A percentile compares a stretch with the other conserved stretches of the same genome.
Conservation (phyloP, 148 eudicot genomes). For the Rheum nobile region DNA sequence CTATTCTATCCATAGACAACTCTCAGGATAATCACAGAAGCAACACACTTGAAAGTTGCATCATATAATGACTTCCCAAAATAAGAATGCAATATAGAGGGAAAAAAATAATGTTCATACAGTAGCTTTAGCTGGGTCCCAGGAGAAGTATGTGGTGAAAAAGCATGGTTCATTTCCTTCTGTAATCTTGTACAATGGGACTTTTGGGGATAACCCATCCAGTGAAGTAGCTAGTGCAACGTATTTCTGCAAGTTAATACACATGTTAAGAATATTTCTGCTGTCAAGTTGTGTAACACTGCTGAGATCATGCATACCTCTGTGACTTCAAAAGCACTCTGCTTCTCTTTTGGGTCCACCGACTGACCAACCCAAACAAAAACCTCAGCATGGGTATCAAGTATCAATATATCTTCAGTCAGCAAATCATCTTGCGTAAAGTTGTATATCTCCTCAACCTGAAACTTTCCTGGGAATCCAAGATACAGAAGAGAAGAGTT, state of each 20-base stretch:
- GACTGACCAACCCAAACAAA: constrained; percentile 98
- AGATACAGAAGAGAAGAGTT: constrained; percentile 17
- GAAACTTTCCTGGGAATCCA: constrained; percentile 65
- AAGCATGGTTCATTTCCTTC: constrained; percentile 98
- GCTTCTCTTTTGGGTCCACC: constrained; percentile 78
- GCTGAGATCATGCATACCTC: constrained; percentile 34
- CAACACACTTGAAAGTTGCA: background rate
- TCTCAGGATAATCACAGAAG: background rate
- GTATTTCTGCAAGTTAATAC: constrained; percentile 54
- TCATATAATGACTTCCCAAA: background rate
- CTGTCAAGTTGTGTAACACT: background rate
- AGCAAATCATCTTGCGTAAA: constrained; percentile 93
- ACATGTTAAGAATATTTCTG: background rate
- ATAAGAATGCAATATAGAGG: background rate
- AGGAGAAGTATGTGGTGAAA: constrained; percentile 84
- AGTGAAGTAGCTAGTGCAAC: constrained; percentile 60
- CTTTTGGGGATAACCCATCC: constrained; percentile 69
- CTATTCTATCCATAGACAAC: background rate
- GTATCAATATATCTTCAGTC: constrained; percentile 90
- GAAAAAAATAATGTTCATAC: constrained; percentile 31
- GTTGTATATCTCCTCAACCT: constrained; percentile 92
- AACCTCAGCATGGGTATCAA: constrained; percentile 91
- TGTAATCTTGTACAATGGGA: constrained; percentile 70
- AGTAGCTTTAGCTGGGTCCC: constrained; percentile 89
- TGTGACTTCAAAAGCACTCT: constrained; percentile 74